phyloP scores from a whole-genome alignment of 1,139 yeast species.

The Sugiyamaella novakii region DNA sequence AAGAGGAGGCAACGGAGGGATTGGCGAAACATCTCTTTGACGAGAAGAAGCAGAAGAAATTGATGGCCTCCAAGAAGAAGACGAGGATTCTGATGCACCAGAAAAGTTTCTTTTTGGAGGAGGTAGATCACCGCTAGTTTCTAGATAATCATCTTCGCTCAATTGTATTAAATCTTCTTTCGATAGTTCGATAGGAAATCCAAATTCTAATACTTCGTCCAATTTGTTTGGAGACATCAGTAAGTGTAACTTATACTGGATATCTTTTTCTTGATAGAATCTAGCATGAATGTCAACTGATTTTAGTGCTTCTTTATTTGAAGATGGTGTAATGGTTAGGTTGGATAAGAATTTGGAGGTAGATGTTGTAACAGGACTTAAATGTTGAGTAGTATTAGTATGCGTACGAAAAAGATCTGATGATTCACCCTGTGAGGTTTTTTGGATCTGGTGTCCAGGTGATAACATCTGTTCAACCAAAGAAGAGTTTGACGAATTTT shows the following conservation, averaged over 20 bases:
- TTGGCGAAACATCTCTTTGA: background rate
- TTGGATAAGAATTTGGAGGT: slow-evolving; percentile 11
- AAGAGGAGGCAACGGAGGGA: slow-evolving; percentile 13
- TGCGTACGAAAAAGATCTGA: no score
- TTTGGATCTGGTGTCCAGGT: no score
- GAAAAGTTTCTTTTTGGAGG: slow-evolving; percentile 11
- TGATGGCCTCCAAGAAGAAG: background rate
- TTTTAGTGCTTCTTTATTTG: slow-evolving; percentile 11
- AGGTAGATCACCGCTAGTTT: background rate
- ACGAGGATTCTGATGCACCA: slow-evolving; percentile 9
- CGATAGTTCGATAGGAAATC: slow-evolving; percentile 34
- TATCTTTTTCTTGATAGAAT: slow-evolving; percentile 33
- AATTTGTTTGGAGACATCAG: slow-evolving; percentile 31
- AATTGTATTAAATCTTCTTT: slow-evolving; percentile 19
- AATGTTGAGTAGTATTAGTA: background rate
- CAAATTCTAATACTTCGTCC: slow-evolving; percentile 38
- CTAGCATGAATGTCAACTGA: slow-evolving; percentile 28
- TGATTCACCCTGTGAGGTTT: no score
- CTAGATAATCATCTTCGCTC: slow-evolving; percentile 1
- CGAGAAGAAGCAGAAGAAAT: background rate
- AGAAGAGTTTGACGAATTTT: no score
- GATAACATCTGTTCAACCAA: no score
- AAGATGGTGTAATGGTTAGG: background rate
- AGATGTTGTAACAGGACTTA: slow-evolving; percentile 4
- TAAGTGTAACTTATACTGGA: slow-evolving; percentile 31